Evolutionary conservation across 108 stramenopile species (phyloP).

Genomic region (Cyclostephanos invisitatus): DNA sequence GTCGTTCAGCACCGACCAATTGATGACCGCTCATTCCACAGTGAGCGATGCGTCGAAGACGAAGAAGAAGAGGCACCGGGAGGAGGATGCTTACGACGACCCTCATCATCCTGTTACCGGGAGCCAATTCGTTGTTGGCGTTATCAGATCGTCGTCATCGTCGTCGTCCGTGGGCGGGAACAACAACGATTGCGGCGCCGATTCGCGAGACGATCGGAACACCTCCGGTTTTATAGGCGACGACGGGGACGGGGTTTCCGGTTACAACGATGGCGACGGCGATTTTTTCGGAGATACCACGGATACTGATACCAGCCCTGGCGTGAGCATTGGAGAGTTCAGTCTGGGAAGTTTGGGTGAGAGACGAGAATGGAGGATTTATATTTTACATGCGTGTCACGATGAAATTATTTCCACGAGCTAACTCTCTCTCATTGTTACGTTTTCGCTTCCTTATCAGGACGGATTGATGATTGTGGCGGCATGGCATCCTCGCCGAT

Average conservation of each 20-base stretch:
- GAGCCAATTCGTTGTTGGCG: background rate
- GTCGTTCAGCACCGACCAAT: background rate
- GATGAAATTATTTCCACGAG: background rate
- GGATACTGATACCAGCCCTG: background rate
- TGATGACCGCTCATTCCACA: background rate
- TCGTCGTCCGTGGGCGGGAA: too few species aligned
- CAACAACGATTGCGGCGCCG: background rate
- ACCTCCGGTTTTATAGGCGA: background rate
- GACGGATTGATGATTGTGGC: background rate
- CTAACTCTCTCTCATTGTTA: background rate
- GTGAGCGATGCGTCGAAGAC: background rate
- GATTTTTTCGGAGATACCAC: background rate
- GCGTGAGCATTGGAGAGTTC: background rate
- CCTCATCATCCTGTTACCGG: too few species aligned
- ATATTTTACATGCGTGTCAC: background rate
- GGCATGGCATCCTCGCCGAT: constrained; percentile 35
- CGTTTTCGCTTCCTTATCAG: background rate
- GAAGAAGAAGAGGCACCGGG: background rate
- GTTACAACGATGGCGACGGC: background rate
- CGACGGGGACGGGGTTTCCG: background rate
- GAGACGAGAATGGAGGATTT: background rate
- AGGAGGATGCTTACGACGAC: background rate
- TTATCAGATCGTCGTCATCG: background rate
- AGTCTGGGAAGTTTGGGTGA: constrained; percentile 1
- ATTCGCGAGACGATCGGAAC: background rate